phyloP scores from a whole-genome alignment of 2,329 filamentous ascomycete genomes.

The Gaeumannomyces tritici region DNA sequence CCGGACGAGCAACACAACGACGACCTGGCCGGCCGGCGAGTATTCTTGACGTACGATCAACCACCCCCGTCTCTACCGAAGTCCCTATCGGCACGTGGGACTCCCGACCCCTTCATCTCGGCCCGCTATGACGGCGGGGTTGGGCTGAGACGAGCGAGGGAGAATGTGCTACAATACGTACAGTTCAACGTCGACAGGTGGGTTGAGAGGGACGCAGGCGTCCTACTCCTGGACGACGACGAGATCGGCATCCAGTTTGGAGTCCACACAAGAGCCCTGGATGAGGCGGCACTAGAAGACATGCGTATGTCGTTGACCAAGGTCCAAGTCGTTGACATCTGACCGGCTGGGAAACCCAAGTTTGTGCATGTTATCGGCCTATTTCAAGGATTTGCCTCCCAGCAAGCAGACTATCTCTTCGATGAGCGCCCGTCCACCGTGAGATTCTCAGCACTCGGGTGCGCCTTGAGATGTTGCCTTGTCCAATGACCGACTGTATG shows the following conservation, averaged over 20 bases:
- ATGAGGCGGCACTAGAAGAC: background rate
- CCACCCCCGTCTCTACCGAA: background rate
- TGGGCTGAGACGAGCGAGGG: background rate
- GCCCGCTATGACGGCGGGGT: background rate
- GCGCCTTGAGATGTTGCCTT: no score
- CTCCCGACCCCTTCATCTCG: background rate
- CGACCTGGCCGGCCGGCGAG: background rate
- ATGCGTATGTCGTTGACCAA: background rate
- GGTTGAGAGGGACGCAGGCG: background rate
- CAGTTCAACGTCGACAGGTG: background rate
- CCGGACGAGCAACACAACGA: background rate
- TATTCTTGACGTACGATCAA: background rate
- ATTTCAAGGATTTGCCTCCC: no score
- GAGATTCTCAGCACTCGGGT: no score
- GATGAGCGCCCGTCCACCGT: no score
- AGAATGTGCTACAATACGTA: background rate
- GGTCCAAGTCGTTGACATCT: background rate
- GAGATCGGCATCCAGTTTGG: background rate
- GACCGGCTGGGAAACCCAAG: background rate
- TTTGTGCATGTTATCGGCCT: no score
- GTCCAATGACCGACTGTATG: no score
- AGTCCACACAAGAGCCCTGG: background rate
- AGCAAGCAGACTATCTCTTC: no score
- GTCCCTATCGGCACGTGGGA: background rate
- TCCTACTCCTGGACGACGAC: background rate